These are phyloP conservation scores for Arctostaphylos glauca DNA, from an alignment of 148 eudicot genomes.

Conservation along the genomic window DNA sequence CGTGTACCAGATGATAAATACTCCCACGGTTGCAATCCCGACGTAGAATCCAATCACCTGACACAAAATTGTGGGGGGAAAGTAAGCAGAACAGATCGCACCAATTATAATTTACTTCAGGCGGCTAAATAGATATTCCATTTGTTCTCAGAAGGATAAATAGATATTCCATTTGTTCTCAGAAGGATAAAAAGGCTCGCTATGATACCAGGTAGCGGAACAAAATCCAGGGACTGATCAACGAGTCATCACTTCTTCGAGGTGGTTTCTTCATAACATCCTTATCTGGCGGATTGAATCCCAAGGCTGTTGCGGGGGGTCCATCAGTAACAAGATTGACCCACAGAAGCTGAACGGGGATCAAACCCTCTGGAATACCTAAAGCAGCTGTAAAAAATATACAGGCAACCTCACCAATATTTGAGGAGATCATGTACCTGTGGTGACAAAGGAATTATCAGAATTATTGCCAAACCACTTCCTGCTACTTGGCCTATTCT, in stretches of 20 bases:
- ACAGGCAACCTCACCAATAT: constrained; percentile 81
- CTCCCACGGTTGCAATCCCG: constrained; percentile 52
- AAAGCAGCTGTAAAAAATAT: constrained; percentile 82
- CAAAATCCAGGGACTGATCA: constrained; percentile 75
- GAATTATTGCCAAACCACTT: neutral
- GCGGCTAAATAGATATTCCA: neutral
- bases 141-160: neutral
- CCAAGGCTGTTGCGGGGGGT: constrained; percentile 94
- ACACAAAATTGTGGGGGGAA: constrained; percentile 22
- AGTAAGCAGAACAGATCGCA: neutral
- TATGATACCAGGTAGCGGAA: constrained; percentile 69
- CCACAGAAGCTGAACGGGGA: constrained; percentile 91
- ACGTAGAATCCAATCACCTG: constrained; percentile 55
- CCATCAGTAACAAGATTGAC: constrained; percentile 91
- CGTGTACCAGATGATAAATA: constrained; percentile 54
- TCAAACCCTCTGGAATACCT: constrained; percentile 85
- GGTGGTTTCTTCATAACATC: constrained; percentile 88
- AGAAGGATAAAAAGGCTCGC: constrained; percentile 79
- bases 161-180: neutral
- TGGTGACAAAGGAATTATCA: neutral
- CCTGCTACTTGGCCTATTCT: neutral
- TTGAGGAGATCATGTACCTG: constrained; percentile 91
- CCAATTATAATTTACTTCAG: neutral
- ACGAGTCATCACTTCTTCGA: constrained; percentile 66
- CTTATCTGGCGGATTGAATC: constrained; percentile 87